These are phyloP conservation scores for Penicillium malachiteum DNA, from an alignment of 495 filamentous ascomycete species.

Conservation along the genomic window DNA sequence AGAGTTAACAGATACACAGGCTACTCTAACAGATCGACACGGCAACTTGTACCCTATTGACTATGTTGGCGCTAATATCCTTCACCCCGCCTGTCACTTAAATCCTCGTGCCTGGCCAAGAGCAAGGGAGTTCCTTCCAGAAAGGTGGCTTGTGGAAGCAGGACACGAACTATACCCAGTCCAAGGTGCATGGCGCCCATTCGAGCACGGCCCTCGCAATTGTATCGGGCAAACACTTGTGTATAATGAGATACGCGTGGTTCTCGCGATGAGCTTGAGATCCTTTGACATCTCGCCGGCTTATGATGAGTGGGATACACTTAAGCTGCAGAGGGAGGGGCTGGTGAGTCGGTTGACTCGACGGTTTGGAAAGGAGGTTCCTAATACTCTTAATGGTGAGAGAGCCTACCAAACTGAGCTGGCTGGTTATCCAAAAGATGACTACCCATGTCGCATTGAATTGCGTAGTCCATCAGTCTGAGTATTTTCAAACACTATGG, in stretches of 20 bases:
- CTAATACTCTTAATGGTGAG: neutral
- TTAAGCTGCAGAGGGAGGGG: neutral
- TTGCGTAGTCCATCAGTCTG: no score
- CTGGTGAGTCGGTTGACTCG: neutral
- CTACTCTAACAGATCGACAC: neutral
- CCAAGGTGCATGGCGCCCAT: conserved; percentile 47
- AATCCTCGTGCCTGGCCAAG: neutral
- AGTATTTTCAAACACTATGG: no score
- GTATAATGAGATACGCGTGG: conserved; percentile 45
- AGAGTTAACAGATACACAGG: neutral
- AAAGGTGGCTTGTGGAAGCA: conserved; percentile 17
- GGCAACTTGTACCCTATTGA: neutral
- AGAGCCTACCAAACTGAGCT: conserved; percentile 1
- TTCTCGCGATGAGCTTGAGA: conserved; percentile 45
- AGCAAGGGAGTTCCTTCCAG: conserved; percentile 24
- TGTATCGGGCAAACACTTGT: conserved; percentile 57
- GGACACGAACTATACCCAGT: conserved; percentile 20
- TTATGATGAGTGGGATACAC: conserved; percentile 35
- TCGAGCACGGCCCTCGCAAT: conserved; percentile 50
- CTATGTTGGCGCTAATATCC: conserved; percentile 20
- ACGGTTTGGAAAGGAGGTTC: neutral
- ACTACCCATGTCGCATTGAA: neutral
- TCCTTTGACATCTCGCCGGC: conserved; percentile 46
- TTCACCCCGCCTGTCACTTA: neutral
- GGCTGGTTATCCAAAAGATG: neutral